phyloP scores from a whole-genome alignment of 2,329 filamentous ascomycete genomes.

The Fusarium napiforme region DNA sequence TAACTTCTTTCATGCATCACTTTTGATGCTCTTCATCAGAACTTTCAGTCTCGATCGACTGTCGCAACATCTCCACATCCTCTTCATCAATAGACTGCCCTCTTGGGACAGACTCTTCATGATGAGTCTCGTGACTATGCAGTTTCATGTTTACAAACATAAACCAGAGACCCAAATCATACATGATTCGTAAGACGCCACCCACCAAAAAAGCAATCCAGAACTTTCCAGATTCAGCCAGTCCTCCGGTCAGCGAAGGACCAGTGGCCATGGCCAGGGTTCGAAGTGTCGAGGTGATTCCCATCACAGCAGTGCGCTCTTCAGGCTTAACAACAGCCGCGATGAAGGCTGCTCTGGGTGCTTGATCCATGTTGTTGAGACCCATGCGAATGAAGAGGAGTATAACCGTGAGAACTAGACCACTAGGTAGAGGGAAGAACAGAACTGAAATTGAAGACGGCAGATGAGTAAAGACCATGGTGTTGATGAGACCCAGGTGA shows the following conservation, averaged over 20 bases:
- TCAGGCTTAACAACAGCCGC: conserved; percentile 72
- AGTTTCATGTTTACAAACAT: conserved; percentile 70
- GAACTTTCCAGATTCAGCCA: conserved; percentile 64
- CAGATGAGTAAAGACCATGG: conserved; percentile 71
- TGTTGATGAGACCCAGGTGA: conserved; percentile 70
- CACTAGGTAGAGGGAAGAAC: conserved; percentile 66
- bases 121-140: conserved; percentile 53
- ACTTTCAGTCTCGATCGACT: not conserved
- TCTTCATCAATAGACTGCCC: conserved; percentile 26
- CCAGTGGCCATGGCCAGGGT: conserved; percentile 68
- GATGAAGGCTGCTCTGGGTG: conserved; percentile 72
- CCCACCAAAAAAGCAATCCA: conserved; percentile 72
- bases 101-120: not conserved
- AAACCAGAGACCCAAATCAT: conserved; percentile 68
- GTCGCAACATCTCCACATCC: conserved; percentile 11
- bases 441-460: conserved; percentile 71
- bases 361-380: conserved; percentile 77
- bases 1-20: not conserved
- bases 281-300: conserved; percentile 70
- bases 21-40: conserved; percentile 12
- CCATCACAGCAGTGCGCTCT: conserved; percentile 77
- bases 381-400: conserved; percentile 69
- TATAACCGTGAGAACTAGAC: conserved; percentile 61
- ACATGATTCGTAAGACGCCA: conserved; percentile 63
- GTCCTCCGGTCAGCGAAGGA: conserved; percentile 64